These are phyloP conservation scores for Cadophora luteo-olivacea DNA, from an alignment of 2,329 filamentous ascomycete species.

Conservation along the genomic window DNA sequence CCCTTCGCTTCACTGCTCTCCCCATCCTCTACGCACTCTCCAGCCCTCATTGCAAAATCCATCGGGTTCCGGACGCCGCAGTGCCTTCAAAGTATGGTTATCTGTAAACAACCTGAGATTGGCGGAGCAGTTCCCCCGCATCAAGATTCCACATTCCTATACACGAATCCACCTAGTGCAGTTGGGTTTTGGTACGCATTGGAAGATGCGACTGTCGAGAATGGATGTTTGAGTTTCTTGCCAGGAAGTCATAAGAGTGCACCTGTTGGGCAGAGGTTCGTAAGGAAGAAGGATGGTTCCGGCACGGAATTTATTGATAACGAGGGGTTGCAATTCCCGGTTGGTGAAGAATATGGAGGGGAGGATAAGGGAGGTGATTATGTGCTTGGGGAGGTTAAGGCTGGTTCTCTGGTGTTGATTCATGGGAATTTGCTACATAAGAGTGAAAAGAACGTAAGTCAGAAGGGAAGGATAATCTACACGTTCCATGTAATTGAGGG, in stretches of 20 bases:
- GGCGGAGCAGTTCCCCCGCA: constrained; percentile 90
- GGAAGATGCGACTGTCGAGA: constrained; percentile 85
- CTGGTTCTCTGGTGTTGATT: constrained; percentile 88
- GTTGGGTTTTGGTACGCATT: constrained; percentile 98
- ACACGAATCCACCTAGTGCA: constrained; percentile 85
- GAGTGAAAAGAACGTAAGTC: constrained; percentile 89
- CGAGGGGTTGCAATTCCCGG: constrained; percentile 67
- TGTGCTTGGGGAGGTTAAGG: constrained; percentile 85
- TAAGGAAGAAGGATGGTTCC: constrained; percentile 60
- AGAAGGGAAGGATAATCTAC: constrained; percentile 91
- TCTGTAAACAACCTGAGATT: constrained; percentile 97
- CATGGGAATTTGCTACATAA: constrained; percentile 96
- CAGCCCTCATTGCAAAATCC: constrained; percentile 53
- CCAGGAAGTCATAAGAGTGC: constrained; percentile 81
- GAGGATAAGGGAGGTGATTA: constrained; percentile 63
- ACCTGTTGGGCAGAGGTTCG: constrained; percentile 75
- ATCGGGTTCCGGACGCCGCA: constrained; percentile 55
- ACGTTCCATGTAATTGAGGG: constrained; percentile 98
- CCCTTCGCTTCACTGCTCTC: constrained; percentile 66
- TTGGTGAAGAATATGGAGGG: constrained; percentile 54
- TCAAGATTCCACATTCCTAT: constrained; percentile 91
- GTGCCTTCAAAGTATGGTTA: constrained; percentile 92
- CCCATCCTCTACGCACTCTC: constrained; percentile 48
- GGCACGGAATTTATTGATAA: constrained; percentile 79
- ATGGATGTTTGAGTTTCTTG: constrained; percentile 89